phyloP scores from a whole-genome alignment of 805 yeast species.

The Sungouiozyma intestinalis region DNA sequence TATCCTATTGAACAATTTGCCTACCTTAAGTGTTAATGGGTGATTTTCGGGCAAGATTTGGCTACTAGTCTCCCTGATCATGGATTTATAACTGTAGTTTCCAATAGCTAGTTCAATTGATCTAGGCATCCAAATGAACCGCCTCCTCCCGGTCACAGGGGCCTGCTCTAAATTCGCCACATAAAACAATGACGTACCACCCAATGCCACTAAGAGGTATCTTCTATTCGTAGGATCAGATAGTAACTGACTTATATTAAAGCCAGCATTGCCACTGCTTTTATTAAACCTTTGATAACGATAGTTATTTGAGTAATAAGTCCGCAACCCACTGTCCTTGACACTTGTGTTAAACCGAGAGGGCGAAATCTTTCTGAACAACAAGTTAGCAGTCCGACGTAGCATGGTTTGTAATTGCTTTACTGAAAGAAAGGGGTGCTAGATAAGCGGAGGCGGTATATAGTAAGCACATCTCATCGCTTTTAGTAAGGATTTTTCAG shows the following conservation, averaged over 20 bases:
- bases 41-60: constrained; percentile 51
- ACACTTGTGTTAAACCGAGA: too few species aligned
- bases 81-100: constrained; percentile 48
- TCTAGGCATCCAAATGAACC: constrained; percentile 64
- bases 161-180: constrained; percentile 61
- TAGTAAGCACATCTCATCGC: background rate
- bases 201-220: constrained; percentile 27
- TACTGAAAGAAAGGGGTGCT: too few species aligned
- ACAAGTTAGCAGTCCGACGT: background rate
- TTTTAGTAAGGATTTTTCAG: background rate
- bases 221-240: constrained; percentile 25
- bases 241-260: constrained; percentile 5
- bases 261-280: background rate
- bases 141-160: constrained; percentile 62
- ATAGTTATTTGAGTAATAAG: background rate
- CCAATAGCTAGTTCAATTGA: constrained; percentile 58
- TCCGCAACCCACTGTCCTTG: background rate
- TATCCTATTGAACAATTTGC: constrained; percentile 52
- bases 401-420: too few species aligned
- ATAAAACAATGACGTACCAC: constrained; percentile 31
- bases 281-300: constrained; percentile 12
- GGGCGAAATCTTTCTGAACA: background rate
- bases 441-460: too few species aligned
- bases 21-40: constrained; percentile 48
- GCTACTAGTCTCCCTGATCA: constrained; percentile 42